Percentiles rank a stretch among this genome's conserved stretches.
These are phyloP conservation scores for Cornus suecica DNA, from an alignment of 148 eudicot genomes.

Conservation along the genomic window DNA sequence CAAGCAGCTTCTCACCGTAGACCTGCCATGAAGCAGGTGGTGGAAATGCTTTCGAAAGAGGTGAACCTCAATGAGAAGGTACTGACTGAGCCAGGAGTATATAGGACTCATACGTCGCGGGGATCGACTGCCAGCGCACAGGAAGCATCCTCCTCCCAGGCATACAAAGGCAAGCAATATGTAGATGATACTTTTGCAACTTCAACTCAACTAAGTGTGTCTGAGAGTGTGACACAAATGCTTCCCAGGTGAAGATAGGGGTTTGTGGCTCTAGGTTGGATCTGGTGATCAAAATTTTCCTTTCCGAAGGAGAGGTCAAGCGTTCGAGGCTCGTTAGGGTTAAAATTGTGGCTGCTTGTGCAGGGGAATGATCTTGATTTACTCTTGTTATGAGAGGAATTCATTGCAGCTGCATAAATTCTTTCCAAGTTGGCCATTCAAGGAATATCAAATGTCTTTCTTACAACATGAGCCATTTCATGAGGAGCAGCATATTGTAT, in stretches of 20 bases:
- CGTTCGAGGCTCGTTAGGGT: too few species aligned
- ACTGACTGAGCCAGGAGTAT: constrained; percentile 42
- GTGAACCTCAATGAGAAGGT: constrained; percentile 38
- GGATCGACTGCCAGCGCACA: constrained; percentile 9
- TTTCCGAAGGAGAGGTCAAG: too few species aligned
- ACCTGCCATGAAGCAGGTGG: constrained; percentile 61
- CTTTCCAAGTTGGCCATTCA: too few species aligned
- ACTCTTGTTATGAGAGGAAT: too few species aligned
- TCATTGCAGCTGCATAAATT: too few species aligned
- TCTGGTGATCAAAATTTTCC: too few species aligned
- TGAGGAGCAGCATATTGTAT: too few species aligned
- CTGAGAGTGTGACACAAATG: constrained; percentile 23
- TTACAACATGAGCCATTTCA: too few species aligned
- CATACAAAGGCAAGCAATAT: constrained; percentile 17
- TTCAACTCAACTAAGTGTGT: constrained; percentile 10
- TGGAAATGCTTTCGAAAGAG: constrained; percentile 50
- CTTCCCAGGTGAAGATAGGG: constrained; percentile 28
- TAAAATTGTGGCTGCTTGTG: too few species aligned
- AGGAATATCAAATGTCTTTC: too few species aligned
- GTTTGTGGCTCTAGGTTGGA: too few species aligned
- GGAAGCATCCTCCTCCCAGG: constrained; percentile 8
- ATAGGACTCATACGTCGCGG: constrained; percentile 11
- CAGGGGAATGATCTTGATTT: too few species aligned
- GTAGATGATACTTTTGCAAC: constrained; percentile 18
- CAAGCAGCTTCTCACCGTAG: constrained; percentile 48